These are phyloP conservation scores for Leucocoprinus sp. DNA, from an alignment of 768 basidiomycete species.

Conservation along the genomic window DNA sequence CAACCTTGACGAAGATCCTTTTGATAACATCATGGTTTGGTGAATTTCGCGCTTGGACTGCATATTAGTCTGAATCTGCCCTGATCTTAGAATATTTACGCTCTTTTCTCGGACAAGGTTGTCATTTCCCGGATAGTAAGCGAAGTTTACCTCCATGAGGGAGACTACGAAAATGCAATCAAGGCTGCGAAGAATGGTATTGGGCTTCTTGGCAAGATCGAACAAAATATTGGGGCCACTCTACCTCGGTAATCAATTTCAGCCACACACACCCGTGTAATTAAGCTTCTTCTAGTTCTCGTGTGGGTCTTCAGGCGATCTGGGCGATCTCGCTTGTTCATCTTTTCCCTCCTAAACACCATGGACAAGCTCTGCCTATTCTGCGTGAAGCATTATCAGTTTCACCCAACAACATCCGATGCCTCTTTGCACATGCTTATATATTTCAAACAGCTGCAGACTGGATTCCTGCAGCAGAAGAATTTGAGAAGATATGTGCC, in stretches of 20 bases:
- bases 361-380: constrained; percentile 65
- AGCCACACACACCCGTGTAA: neutral
- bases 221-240: constrained; percentile 48
- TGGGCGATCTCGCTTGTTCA: constrained; percentile 77
- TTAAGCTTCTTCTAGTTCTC: constrained; percentile 35
- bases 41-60: constrained; percentile 6
- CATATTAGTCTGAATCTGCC: neutral
- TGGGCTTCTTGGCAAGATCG: constrained; percentile 41
- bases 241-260: constrained; percentile 37
- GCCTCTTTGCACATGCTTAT: constrained; percentile 70
- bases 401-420: constrained; percentile 53
- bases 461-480: constrained; percentile 58
- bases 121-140: constrained; percentile 60
- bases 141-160: constrained; percentile 56
- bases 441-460: constrained; percentile 53
- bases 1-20: constrained; percentile 45
- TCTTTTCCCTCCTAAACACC: constrained; percentile 85
- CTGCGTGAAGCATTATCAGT: constrained; percentile 62
- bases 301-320: constrained; percentile 59
- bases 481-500: constrained; percentile 53
- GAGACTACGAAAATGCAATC: constrained; percentile 69
- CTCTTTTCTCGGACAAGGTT: constrained; percentile 44
- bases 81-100: constrained; percentile 42
- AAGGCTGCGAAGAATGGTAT: constrained; percentile 67
- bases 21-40: constrained; percentile 56